Conservation (phyloP, 2,329 filamentous ascomycete genomes). For the Thielaviopsis musarum region DNA sequence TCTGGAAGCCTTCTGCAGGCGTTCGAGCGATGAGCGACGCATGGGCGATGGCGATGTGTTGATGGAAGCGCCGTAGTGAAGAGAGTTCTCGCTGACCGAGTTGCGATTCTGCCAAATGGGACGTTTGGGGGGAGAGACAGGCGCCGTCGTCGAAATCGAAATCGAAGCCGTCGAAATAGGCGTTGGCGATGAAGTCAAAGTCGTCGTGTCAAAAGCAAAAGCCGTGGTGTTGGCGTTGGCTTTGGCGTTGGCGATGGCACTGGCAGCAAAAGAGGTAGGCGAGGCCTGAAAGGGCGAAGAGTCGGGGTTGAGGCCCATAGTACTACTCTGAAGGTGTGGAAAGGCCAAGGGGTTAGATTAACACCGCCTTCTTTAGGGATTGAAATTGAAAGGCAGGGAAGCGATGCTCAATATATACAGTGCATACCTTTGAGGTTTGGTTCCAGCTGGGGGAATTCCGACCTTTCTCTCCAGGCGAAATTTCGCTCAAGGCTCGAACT, state of each 20-base stretch:
- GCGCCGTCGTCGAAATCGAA: slow-evolving; percentile 27
- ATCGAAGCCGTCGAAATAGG: slow-evolving; percentile 25
- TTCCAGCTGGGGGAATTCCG: slow-evolving; percentile 89
- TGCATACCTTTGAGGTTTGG: slow-evolving; percentile 51
- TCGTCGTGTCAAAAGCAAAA: neutral
- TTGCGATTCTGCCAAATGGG: slow-evolving; percentile 73
- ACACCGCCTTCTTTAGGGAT: slow-evolving; percentile 12
- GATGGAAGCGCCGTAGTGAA: slow-evolving; percentile 37
- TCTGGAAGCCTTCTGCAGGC: slow-evolving; percentile 80
- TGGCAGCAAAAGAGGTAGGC: slow-evolving; percentile 36
- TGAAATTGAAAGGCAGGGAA: slow-evolving; percentile 12
- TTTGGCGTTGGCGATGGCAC: neutral
- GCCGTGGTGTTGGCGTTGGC: neutral
- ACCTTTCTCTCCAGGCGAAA: slow-evolving; percentile 69
- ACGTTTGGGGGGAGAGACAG: slow-evolving; percentile 39
- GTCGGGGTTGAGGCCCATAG: slow-evolving; percentile 52
- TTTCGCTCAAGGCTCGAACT: slow-evolving; percentile 69
- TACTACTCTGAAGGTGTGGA: slow-evolving; percentile 25
- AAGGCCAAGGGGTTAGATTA: slow-evolving; percentile 8
- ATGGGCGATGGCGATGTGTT: slow-evolving; percentile 49
- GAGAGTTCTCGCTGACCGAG: slow-evolving; percentile 57
- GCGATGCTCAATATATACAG: neutral
- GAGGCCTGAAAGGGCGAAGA: slow-evolving; percentile 78
- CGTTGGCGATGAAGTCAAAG: neutral
- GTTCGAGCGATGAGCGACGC: slow-evolving; percentile 83